Base-by-base conservation (phyloP, 495 filamentous ascomycete genomes). In the Aspergillus kassunensis region DNA sequence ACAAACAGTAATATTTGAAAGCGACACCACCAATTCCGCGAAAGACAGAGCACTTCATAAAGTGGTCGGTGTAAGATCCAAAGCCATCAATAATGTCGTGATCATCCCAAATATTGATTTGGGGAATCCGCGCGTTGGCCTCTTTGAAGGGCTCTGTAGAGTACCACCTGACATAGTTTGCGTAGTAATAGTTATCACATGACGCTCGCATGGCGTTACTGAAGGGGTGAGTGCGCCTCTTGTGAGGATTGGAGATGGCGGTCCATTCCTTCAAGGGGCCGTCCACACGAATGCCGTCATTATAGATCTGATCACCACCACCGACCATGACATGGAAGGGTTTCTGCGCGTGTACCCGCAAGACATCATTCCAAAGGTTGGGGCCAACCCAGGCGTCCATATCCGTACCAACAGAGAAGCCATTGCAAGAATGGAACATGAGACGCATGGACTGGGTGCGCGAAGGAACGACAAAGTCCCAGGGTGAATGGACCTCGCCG, bases 321-420 rank as follows among this genome's bases (percentile, higher is more conserved):
- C 92, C 92, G 58, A 97, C 83, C 88, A 96, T 96, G 58, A 95
- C 89, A 65, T 96, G 92, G 68, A 96, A 91, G 13, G 92, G 89
- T 56, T 76, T 75, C 67, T 85, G 71, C 20, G 69, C 66, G 51
- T 88, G 81, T 21, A 83, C 72, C 46, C 90, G 79, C 59, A 91
- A 66, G 11, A 95, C 91, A 59, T 96, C 91, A 56, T 95, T 92
- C 92, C 92, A 96, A 47, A 96, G 76, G 15, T 81, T 85, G 9
- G 86, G 83, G 0, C 92, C 92, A 37, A 83, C 81, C 82, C 84
- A 96, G 30, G 83, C 86, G 2, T 89, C 80, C 70, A 91, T 85
- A 64, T 96, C 87, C 6, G 90, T 96, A 40, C 90, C 91, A 21
- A 96, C 89, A 35, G 88, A 92, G 69, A 97, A 96, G 42, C 92